Evolutionary conservation across 1,284 basidiomycete genomes (phyloP), one percentile per base, ranked within the genome.

Genomic region (Taiwanofungus camphoratus): DNA sequence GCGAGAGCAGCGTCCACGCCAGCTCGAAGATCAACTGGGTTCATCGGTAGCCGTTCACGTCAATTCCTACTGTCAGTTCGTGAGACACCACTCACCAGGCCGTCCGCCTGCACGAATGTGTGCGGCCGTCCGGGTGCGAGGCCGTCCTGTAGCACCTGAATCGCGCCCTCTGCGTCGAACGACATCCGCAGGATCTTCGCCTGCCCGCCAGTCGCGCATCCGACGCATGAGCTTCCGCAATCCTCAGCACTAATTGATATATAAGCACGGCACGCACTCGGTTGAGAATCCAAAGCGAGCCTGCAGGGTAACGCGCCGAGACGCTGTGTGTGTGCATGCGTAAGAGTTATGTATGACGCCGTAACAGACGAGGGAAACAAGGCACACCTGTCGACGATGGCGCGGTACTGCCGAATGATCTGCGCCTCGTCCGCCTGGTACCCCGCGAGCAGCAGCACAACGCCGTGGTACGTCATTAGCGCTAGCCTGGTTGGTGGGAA

Each of bases 111-210:
- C 13, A 67, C 68, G 59, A 87, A 88, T 2, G 69, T 61, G 20
- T 73, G 70, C 3, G 68, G 63, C 16, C 74, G 63, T 18, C 70
- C 72, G 0, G 74, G 69, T 21, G 67, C 64, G 26, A 89, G 64
- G 2, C 81, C 82, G n/a, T 66, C 68, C 55, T 73, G 69, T 9
- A 89, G 62, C 3, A 79, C 75, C 18, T 64, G 56, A 23, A 88
- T 86, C 0, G 87, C 83, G 5, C 70, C 74, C 22, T 75, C 68
- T 0, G 79, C 66, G 52, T 87, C 73, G 41, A 70, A 62, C 2
- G 76, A 73, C 79, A 88, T 83, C 7, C 85, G 81, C 41, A 80
- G 62, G 16, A 88, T 79, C 57, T 87, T 88, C 2, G 84, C 85
- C 81, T 86, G 46, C 5, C 44, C 4, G 36, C 3, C n/a, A 33